phyloP scores from a whole-genome alignment of 2,329 filamentous ascomycete genomes.

The Venturia carpophila region DNA sequence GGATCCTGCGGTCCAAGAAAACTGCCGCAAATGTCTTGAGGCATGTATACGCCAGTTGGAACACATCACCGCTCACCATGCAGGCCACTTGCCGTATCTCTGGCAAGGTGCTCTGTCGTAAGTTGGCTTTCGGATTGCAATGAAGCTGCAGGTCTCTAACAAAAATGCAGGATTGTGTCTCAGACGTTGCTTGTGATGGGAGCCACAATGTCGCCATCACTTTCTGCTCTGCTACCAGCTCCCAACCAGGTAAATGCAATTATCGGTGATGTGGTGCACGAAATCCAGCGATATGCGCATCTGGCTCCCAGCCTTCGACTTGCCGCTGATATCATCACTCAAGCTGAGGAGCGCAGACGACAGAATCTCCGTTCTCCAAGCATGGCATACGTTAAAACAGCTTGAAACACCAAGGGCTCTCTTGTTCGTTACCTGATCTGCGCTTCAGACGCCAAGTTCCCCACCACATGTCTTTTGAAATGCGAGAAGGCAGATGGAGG shows the following conservation, averaged over 20 bases:
- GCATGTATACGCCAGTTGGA: conserved; percentile 73
- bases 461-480: background rate
- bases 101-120: conserved; percentile 68
- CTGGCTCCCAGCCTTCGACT: conserved; percentile 68
- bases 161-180: conserved; percentile 59
- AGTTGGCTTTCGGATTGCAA: conserved; percentile 21
- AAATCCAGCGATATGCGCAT: conserved; percentile 66
- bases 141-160: conserved; percentile 20
- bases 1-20: conserved; percentile 66
- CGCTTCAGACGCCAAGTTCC: background rate
- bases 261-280: conserved; percentile 67
- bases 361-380: conserved; percentile 41
- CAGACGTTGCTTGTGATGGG: conserved; percentile 79
- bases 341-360: conserved; percentile 63
- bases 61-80: conserved; percentile 69
- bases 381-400: conserved; percentile 15
- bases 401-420: background rate
- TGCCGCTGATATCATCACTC: conserved; percentile 71
- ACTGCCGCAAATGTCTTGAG: conserved; percentile 73
- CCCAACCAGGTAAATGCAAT: conserved; percentile 59
- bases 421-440: background rate
- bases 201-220: conserved; percentile 68
- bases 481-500: background rate
- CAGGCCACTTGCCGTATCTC: conserved; percentile 75
- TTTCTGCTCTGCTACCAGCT: conserved; percentile 57